Base-by-base conservation (phyloP, 177 flowering plant species). In the Vitis hybrid region DNA sequence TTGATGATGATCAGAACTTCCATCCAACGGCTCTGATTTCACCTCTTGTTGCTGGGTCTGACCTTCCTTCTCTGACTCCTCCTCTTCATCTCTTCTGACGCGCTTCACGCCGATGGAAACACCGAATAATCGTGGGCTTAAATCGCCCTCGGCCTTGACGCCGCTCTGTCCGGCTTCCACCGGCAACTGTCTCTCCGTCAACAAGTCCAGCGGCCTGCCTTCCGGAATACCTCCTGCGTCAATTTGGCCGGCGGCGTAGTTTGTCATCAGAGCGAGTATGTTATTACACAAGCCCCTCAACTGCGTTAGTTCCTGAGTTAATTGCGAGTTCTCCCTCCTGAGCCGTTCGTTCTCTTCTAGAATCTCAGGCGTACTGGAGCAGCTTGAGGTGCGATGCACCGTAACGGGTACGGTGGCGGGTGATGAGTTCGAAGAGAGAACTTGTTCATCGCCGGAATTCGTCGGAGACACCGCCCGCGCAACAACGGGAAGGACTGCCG, bases 361-460 rank as follows among this genome's bases (percentile, higher is more conserved):
- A n/a, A 90, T 75, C 73, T 85, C 96, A 10, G 86, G 76, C 71
- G 87, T 59, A 19, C 79, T 81, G 10, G 67, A 65, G 69, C 84
- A 75, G 68, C 77, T 78, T 1, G 81, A 72, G 12, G 71, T 65
- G 0, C 81, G 71, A 2, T 52, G 72, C 59, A 68, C 48, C 55
- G 73, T 49, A 53, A 58, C 61, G 5, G 76, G 55, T 0, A 62
- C 64, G 8, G 52, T 39, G 45, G 68, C 77, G 1, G 96, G 90
- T 5, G 91, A 80, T 2, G 97, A 89, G 63, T 74, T 87, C 10
- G 97, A 88, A 4, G 94, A 86, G 3, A 85, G 59, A 1, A 83
- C 92, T 69, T 87, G 97, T 34, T 94, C 98, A 2, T 94, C 98
- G 13, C 86, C 89, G 31, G 97, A 92, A 39, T 83, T 84, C 16